A percentile compares a stretch with the other conserved stretches of the same genome.
phyloP scores from a whole-genome alignment of 116 monocot species.

The Trichopus zeylanicus region DNA sequence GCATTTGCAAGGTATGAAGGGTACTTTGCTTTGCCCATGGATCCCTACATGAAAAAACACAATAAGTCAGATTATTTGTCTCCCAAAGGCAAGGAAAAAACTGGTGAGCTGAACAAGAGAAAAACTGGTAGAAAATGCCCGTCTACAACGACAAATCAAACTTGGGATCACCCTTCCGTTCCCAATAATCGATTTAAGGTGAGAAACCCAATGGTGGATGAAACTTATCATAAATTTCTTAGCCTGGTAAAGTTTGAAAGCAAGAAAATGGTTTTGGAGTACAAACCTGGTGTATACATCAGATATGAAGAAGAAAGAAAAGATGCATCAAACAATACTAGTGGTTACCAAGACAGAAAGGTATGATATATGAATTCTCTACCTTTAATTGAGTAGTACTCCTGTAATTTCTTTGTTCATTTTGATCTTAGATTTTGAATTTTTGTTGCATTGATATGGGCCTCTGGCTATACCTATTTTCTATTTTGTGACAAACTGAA shows the following conservation, averaged over 20 bases:
- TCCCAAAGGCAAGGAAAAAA: background rate
- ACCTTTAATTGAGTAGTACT: too few relatives aligned
- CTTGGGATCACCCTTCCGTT: background rate
- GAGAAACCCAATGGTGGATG: constrained; percentile 12
- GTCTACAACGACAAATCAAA: background rate
- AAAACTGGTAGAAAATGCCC: background rate
- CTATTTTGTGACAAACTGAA: too few relatives aligned
- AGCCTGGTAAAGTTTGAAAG: constrained; percentile 23
- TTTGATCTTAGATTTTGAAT: too few relatives aligned
- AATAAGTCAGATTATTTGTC: background rate
- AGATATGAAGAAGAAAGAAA: constrained; percentile 31
- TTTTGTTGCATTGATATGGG: too few relatives aligned
- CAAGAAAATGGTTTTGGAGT: constrained; percentile 33
- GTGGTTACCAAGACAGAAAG: background rate
- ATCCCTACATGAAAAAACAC: background rate
- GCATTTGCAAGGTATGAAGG: constrained; percentile 12
- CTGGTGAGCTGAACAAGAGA: background rate
- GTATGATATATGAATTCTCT: too few relatives aligned
- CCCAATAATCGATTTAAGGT: constrained; percentile 2
- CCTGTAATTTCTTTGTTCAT: too few relatives aligned
- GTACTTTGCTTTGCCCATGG: too few relatives aligned
- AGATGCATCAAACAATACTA: background rate
- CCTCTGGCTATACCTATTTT: too few relatives aligned
- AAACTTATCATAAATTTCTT: constrained; percentile 35
- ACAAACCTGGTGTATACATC: constrained; percentile 19